These are phyloP conservation scores for Populus davidiana DNA, from an alignment of 345 rosid genomes.

Conservation along the genomic window DNA sequence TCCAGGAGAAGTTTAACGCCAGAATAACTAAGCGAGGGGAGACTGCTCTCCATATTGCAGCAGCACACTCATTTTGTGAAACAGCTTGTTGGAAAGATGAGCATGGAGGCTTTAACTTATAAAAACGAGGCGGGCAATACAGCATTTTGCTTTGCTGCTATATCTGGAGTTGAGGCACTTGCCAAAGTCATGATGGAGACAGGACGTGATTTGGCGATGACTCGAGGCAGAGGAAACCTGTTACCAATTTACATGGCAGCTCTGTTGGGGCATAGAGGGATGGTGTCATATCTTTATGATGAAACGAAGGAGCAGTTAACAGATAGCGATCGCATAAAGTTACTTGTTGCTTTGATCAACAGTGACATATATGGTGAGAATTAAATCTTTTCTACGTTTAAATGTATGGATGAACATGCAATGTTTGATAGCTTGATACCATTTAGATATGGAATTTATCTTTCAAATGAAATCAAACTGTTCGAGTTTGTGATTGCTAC, in stretches of 20 bases:
- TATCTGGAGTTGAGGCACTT: conserved; percentile 7
- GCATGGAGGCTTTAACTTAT: neutral
- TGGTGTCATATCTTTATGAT: conserved; percentile 17
- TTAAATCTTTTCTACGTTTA: too few relatives aligned
- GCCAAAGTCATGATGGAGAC: neutral
- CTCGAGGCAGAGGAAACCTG: neutral
- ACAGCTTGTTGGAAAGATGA: neutral
- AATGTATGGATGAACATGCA: neutral
- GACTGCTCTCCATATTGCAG: conserved; percentile 22
- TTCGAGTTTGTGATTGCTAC: too few relatives aligned
- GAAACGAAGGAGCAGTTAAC: neutral
- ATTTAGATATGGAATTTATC: neutral
- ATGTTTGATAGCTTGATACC: too few relatives aligned
- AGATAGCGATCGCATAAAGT: neutral
- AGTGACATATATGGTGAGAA: conserved; percentile 6
- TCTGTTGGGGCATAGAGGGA: conserved; percentile 7
- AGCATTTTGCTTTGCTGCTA: conserved; percentile 11
- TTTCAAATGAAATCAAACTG: too few relatives aligned
- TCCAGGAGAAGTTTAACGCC: neutral
- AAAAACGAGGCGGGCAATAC: neutral
- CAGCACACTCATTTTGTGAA: conserved; percentile 2
- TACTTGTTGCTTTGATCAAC: conserved; percentile 1
- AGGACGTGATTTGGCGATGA: neutral
- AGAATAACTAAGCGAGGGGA: neutral
- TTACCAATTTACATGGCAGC: conserved; percentile 17